Percentiles rank a stretch among this genome's conserved stretches.
Conservation (phyloP, 1,139 yeast species). For the Taiozyma onychis region DNA sequence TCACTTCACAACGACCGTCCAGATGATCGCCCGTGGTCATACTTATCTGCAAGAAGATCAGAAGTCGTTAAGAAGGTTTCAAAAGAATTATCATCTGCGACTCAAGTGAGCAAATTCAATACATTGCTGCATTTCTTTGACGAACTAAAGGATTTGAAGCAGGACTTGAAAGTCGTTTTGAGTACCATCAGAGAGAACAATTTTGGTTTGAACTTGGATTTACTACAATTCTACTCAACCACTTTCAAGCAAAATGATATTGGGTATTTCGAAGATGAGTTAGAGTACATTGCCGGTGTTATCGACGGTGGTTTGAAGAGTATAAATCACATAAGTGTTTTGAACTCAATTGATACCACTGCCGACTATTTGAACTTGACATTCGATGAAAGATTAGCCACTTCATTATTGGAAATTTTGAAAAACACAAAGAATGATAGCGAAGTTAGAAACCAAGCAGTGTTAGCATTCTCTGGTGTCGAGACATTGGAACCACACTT, state of each 20-base stretch:
- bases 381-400: constrained; percentile 14
- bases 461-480: constrained; percentile 17
- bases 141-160: constrained; percentile 16
- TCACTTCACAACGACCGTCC: constrained; percentile 26
- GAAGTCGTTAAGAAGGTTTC: constrained; percentile 18
- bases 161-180: constrained; percentile 17
- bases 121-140: constrained; percentile 21
- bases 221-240: constrained; percentile 28
- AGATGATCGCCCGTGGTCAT: constrained; percentile 29
- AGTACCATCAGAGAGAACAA: constrained; percentile 20
- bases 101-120: constrained; percentile 18
- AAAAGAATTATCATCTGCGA: constrained; percentile 15
- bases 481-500: constrained; percentile 17
- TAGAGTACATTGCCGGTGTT: constrained; percentile 28
- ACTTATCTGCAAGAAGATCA: constrained; percentile 15
- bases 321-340: constrained; percentile 45
- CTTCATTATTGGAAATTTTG: constrained; percentile 23
- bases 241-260: constrained; percentile 25
- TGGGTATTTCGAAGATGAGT: constrained; percentile 25
- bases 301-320: constrained; percentile 40
- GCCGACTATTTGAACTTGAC: constrained; percentile 31
- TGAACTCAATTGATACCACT: constrained; percentile 44
- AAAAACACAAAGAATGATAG: constrained; percentile 20
- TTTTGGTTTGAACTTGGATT: constrained; percentile 25
- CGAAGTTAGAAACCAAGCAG: constrained; percentile 23